phyloP scores from a whole-genome alignment of 176 grass and related monocot species.

The Triticum dicoccoides region DNA sequence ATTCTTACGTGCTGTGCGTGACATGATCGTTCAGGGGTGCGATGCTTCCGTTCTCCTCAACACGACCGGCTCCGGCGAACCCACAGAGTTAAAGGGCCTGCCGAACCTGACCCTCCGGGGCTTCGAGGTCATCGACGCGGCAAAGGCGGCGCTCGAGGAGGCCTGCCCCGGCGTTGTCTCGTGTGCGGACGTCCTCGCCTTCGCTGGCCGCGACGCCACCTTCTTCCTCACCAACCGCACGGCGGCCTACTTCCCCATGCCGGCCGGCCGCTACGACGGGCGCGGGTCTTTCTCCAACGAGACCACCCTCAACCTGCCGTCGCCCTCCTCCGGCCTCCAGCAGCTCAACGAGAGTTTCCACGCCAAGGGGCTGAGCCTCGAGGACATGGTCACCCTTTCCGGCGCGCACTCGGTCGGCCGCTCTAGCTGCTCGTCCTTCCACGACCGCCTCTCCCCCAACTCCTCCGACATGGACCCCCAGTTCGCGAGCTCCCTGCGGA shows the following conservation, averaged over 20 bases:
- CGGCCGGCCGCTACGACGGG: conserved; percentile 45
- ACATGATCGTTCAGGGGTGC: not conserved
- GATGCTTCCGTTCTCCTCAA: conserved; percentile 15
- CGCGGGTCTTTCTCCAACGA: conserved; percentile 23
- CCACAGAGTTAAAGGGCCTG: conserved; percentile 7
- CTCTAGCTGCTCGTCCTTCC: conserved; percentile 58
- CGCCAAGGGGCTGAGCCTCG: conserved; percentile 17
- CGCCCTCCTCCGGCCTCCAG: not conserved
- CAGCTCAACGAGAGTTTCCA: conserved; percentile 12
- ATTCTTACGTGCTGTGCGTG: not conserved
- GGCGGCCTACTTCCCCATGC: conserved; percentile 22
- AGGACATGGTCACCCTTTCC: conserved; percentile 52
- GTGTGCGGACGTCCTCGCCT: conserved; percentile 48
- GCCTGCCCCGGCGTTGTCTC: conserved; percentile 33
- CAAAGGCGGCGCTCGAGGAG: conserved; percentile 33
- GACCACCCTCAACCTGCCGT: conserved; percentile 10
- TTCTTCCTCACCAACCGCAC: not conserved
- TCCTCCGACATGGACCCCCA: conserved; percentile 24
- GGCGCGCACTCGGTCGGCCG: conserved; percentile 54
- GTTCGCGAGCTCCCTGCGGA: conserved; percentile 1
- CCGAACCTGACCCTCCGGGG: conserved; percentile 33
- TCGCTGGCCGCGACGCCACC: conserved; percentile 42
- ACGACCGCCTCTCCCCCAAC: conserved; percentile 17
- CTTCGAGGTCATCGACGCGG: conserved; percentile 53
- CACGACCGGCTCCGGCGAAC: not conserved